A percentile compares a stretch with the other conserved stretches of the same genome.
Conservation (phyloP, 169 alveolate species). For the Plasmodium chabaudi region DNA sequence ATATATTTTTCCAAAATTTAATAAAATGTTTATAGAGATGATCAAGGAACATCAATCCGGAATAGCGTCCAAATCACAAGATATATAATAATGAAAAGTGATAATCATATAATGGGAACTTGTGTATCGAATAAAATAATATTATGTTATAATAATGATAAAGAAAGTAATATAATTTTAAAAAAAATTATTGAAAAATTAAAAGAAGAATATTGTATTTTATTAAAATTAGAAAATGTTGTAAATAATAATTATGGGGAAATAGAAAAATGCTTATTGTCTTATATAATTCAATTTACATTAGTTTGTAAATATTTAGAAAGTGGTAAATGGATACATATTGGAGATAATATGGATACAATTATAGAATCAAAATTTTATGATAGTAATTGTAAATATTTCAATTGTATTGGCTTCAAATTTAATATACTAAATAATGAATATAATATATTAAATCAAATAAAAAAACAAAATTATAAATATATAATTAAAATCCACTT, state of each 20-base stretch:
- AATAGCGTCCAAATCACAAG: conserved; percentile 62
- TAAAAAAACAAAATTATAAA: background rate
- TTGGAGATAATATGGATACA: conserved; percentile 68
- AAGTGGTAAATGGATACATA: conserved; percentile 64
- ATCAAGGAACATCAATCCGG: conserved; percentile 30
- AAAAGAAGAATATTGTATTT: conserved; percentile 13
- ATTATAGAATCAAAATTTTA: conserved; percentile 57
- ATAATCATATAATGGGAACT: conserved; percentile 63
- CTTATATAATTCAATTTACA: conserved; percentile 61
- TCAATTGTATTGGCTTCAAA: conserved; percentile 64
- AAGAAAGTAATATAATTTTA: conserved; percentile 20
- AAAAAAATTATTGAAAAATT: conserved; percentile 14
- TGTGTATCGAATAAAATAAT: conserved; percentile 46
- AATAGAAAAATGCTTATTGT: conserved; percentile 38
- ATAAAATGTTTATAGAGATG: conserved; percentile 12
- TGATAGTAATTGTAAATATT: conserved; percentile 60
- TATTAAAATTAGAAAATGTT: conserved; percentile 15
- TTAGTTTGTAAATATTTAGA: conserved; percentile 61
- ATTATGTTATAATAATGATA: conserved; percentile 47
- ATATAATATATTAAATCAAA: conserved; percentile 23
- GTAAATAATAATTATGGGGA: background rate
- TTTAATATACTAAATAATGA: conserved; percentile 50
- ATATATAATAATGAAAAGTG: conserved; percentile 52
- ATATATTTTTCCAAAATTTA: too few relatives aligned
- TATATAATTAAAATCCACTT: conserved; percentile 25